These are phyloP conservation scores for Cryphonectria naterciae DNA, from an alignment of 2,329 filamentous ascomycete genomes.

Conservation along the genomic window DNA sequence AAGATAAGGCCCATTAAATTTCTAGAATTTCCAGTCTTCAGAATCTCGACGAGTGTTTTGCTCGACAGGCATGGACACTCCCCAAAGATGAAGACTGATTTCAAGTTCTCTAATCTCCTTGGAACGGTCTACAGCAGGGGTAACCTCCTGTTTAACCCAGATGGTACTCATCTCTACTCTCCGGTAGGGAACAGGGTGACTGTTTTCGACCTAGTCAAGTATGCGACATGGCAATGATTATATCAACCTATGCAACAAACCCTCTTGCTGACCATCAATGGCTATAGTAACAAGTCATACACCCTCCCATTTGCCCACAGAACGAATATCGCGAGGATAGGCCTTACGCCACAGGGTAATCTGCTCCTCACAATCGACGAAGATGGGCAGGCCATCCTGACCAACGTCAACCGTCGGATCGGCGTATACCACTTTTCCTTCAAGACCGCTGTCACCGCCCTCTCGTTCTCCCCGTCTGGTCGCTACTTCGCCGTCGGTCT, in stretches of 20 bases:
- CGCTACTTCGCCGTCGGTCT: conserved; percentile 88
- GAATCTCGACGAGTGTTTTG: conserved; percentile 4
- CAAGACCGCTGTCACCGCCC: conserved; percentile 76
- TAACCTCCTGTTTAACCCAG: conserved; percentile 93
- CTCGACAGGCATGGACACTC: conserved; percentile 39
- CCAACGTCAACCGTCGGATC: conserved; percentile 84
- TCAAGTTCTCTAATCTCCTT: conserved; percentile 98
- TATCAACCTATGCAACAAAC: conserved; percentile 39
- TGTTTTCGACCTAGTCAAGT: conserved; percentile 96
- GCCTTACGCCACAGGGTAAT: conserved; percentile 87
- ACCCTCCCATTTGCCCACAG: conserved; percentile 90
- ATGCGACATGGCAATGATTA: conserved; percentile 37
- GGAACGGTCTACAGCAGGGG: conserved; percentile 98
- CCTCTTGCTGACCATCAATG: conserved; percentile 8
- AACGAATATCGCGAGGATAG: conserved; percentile 87
- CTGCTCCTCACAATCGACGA: conserved; percentile 92
- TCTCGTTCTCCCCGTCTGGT: conserved; percentile 90
- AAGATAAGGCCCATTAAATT: conserved; percentile 22
- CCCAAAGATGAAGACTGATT: conserved; percentile 94
- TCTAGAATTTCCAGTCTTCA: conserved; percentile 16
- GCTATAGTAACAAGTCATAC: conserved; percentile 76
- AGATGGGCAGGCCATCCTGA: conserved; percentile 90
- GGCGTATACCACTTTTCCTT: conserved; percentile 96
- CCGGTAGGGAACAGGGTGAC: conserved; percentile 96
- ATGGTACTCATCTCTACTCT: conserved; percentile 93